Conservation (phyloP, 768 basidiomycete genomes). For the Lactarius psammicola region DNA sequence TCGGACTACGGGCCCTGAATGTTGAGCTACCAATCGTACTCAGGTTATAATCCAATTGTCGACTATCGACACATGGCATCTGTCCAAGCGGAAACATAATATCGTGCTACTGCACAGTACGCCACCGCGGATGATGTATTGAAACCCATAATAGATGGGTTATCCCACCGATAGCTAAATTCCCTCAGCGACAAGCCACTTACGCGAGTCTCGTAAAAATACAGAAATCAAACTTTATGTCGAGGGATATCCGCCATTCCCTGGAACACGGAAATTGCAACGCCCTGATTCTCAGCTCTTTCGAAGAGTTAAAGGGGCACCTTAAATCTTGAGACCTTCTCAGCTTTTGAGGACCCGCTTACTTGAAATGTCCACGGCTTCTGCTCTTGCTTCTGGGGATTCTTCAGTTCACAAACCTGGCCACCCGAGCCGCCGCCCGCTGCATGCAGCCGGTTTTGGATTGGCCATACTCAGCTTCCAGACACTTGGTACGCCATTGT, state of each 20-base stretch:
- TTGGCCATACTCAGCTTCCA: conserved; percentile 36
- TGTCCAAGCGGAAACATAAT: no score
- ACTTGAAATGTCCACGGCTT: neutral
- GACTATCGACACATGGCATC: no score
- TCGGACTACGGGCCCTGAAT: no score
- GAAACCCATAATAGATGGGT: neutral
- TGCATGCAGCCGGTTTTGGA: conserved; percentile 22
- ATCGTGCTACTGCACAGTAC: no score
- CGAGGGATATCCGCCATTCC: conserved; percentile 25
- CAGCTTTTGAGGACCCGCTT: neutral
- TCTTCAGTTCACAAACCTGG: neutral
- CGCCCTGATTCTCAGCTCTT: neutral
- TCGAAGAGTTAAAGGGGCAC: neutral
- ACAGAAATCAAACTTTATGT: neutral
- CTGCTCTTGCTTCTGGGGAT: no score
- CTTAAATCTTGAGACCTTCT: neutral
- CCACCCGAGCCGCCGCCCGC: conserved; percentile 1
- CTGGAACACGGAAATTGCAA: neutral
- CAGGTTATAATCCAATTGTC: no score
- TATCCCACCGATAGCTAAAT: neutral
- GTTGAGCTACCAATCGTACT: no score
- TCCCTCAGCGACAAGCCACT: neutral
- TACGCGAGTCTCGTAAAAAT: no score
- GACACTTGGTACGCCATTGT: conserved; percentile 32
- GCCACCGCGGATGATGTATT: neutral